Base-by-base conservation (phyloP, 2,329 filamentous ascomycete species). In the Clonostachys sp. region DNA sequence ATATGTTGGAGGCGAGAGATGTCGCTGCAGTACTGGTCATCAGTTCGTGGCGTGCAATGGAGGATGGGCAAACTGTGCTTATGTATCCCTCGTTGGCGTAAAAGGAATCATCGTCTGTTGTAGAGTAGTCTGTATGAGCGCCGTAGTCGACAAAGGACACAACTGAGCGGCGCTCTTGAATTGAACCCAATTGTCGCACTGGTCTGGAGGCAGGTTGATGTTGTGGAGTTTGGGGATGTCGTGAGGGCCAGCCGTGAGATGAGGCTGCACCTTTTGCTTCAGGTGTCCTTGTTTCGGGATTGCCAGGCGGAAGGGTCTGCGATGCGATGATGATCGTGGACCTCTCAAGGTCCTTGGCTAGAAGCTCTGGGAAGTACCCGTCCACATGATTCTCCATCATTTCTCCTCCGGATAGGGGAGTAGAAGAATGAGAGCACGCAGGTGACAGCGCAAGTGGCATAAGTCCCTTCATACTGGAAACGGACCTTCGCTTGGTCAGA, bases 311-410 rank as follows among this genome's bases (percentile, higher is more conserved):
- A 70, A 81, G 73, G 48, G 72, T 73, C 56, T 65, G 76, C 13
- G 75, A 68, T 24, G 62, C 62, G 48, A 81, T 81, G 24, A 78
- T 57, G 10, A 66, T 61, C 45, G 65, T 65, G 16, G 74, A 79
- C 18, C 67, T 56, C 55, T 79, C 73, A 42, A 82, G 63, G 51
- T 83, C 77, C 49, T 67, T 70, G 7, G 71, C 78, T n/a, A 83
- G 64, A 38, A 80, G 55, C 60, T 83, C 80, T 3, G 79, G 75
- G 16, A 83, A 64, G 60, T 74, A 81, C 57, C 70, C 71, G 44
- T 63, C 64, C 12, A 57, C 53, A 42, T 58, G 55, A 16, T 55
- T 55, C 60, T 63, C 52, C 45, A 65, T 58, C 34, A 47, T 51
- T 16, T 62, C 58, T 34, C 60, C 56, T 41, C 51, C 53, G 13